Conservation (phyloP, 805 yeast genomes). For the Ogataea pignaliae region DNA sequence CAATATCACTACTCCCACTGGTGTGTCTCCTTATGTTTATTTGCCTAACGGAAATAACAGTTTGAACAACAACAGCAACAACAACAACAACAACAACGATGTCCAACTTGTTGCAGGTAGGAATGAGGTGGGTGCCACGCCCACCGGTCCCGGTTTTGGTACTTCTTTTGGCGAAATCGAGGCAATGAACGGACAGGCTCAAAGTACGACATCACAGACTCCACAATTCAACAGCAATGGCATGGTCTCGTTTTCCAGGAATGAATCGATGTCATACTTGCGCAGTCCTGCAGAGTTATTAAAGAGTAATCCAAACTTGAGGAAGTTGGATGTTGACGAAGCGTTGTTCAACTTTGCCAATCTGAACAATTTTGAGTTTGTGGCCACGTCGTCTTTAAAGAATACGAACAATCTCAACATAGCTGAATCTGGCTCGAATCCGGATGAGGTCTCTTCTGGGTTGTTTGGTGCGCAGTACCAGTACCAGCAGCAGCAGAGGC, state of each 20-base stretch:
- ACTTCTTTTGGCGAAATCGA: too few species aligned
- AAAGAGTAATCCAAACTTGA: slow-evolving; percentile 2
- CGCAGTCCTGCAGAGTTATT: neutral
- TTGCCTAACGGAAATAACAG: neutral
- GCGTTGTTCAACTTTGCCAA: slow-evolving; percentile 11
- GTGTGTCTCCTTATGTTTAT: neutral
- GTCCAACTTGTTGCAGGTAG: too few species aligned
- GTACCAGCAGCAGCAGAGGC: too few species aligned
- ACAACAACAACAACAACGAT: too few species aligned
- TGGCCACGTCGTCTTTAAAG: slow-evolving; percentile 13
- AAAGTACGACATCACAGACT: neutral
- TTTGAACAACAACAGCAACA: neutral
- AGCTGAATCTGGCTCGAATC: neutral
- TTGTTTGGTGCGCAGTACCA: neutral
- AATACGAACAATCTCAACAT: slow-evolving; percentile 8
- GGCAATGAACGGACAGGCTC: too few species aligned
- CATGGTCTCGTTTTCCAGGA: neutral
- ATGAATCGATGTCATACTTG: slow-evolving; percentile 1
- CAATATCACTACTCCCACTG: neutral
- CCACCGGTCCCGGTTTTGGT: too few species aligned
- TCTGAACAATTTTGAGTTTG: slow-evolving; percentile 13
- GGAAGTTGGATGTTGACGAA: slow-evolving; percentile 11
- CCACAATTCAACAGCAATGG: neutral
- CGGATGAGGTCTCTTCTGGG: neutral
- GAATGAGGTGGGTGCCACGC: too few species aligned